Evolutionary conservation across 2,329 filamentous ascomycete genomes (phyloP).

Genomic region (Ceratocystis alfenasii): DNA sequence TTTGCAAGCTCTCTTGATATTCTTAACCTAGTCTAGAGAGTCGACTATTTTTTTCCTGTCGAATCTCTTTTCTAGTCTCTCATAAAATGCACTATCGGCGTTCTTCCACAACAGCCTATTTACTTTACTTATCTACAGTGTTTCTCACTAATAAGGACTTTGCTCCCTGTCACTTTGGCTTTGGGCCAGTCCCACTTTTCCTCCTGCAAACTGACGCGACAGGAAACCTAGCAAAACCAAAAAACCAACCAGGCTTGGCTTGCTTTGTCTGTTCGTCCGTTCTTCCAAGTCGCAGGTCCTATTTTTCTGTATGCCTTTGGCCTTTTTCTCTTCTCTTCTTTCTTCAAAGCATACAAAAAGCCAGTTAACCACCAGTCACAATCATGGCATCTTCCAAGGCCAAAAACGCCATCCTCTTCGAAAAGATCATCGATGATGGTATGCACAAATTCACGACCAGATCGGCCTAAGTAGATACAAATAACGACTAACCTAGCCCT

Average conservation of each 20-base stretch:
- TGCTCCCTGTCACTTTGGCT: neutral
- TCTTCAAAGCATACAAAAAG: neutral
- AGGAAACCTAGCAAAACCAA: neutral
- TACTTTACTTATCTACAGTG: neutral
- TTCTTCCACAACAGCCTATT: neutral
- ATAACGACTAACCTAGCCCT: constrained; percentile 3
- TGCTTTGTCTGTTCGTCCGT: neutral
- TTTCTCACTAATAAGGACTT: neutral
- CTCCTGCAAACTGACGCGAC: neutral
- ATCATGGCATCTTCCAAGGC: constrained; percentile 29
- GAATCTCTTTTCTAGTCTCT: no score
- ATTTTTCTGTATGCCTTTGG: neutral
- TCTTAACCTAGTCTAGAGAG: no score
- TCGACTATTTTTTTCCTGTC: no score
- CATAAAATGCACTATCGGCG: no score
- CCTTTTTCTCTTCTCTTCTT: neutral
- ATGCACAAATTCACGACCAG: constrained; percentile 22
- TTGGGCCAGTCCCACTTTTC: neutral
- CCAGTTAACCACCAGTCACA: neutral
- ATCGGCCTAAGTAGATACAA: neutral
- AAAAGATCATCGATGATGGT: constrained; percentile 46
- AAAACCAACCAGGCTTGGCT: neutral
- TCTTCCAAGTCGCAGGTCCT: neutral
- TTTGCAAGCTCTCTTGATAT: no score
- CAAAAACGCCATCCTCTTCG: constrained; percentile 39